phyloP scores from a whole-genome alignment of 129 eudicot species.

The Flaveria linearis region DNA sequence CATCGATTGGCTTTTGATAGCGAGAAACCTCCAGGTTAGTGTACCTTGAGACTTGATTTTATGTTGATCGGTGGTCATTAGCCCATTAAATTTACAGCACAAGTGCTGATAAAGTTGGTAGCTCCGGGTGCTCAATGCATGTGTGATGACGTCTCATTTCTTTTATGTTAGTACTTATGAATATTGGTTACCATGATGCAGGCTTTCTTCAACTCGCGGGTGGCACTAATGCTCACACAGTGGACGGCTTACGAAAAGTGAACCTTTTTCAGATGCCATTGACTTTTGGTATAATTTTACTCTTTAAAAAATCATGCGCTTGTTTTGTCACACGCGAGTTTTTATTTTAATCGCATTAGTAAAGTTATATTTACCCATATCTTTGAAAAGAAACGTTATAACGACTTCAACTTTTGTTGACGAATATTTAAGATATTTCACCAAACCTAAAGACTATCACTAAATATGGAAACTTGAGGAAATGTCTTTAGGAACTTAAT shows the following conservation, averaged over 20 bases:
- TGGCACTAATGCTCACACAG: conserved; percentile 94
- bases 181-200: conserved; percentile 16
- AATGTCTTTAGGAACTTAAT: background rate
- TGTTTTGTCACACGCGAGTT: background rate
- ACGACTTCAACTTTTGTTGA: background rate
- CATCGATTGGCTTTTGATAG: conserved; percentile 56
- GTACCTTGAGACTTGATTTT: background rate
- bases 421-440: background rate
- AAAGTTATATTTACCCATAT: background rate
- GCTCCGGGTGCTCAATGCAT: background rate
- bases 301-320: background rate
- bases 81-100: background rate
- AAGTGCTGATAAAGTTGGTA: too few species aligned
- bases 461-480: background rate
- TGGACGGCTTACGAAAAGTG: conserved; percentile 62
- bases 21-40: conserved; percentile 71
- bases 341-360: background rate
- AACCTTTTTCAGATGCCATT: conserved; percentile 54
- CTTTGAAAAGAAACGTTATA: background rate
- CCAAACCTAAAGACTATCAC: background rate
- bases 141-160: conserved; percentile 3
- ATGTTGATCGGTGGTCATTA: conserved; percentile 3
- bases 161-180: background rate
- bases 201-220: conserved; percentile 98
- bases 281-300: conserved; percentile 39